Evolutionary conservation across 768 basidiomycete genomes (phyloP).

Genomic region (Pulveroboletus sp.): DNA sequence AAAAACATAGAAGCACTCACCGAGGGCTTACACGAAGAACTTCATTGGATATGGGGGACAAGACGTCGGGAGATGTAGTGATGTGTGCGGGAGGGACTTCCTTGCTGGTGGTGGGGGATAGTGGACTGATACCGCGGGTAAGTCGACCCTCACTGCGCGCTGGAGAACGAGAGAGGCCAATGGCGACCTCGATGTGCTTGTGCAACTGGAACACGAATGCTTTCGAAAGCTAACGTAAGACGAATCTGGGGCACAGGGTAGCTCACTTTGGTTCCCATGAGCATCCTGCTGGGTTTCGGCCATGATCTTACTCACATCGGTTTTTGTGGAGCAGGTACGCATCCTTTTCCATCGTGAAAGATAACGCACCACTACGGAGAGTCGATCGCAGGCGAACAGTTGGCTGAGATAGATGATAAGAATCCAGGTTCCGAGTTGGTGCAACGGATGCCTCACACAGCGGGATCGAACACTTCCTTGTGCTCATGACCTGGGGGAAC

Average conservation of each 20-base stretch:
- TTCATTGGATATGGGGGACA: neutral
- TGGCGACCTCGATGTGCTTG: neutral
- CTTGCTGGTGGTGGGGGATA: too few relatives aligned
- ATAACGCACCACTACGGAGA: neutral
- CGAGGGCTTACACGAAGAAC: neutral
- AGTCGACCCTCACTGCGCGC: too few relatives aligned
- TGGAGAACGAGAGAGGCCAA: neutral
- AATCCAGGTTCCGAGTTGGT: neutral
- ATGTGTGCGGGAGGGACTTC: too few relatives aligned
- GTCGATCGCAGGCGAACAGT: neutral
- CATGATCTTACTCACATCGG: neutral
- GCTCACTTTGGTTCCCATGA: neutral
- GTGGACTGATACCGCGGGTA: too few relatives aligned
- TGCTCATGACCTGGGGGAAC: neutral
- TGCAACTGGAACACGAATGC: neutral
- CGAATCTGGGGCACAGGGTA: too few relatives aligned
- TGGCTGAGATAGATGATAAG: neutral
- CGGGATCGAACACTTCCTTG: neutral
- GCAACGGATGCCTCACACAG: neutral
- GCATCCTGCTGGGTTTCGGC: neutral
- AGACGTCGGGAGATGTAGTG: too few relatives aligned
- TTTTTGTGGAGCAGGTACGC: neutral
- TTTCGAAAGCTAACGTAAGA: neutral
- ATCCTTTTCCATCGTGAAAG: accelerated
- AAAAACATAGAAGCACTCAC: neutral